Evolutionary conservation across 164 flowering plant genomes (phyloP), one percentile per base, ranked within the genome.

Genomic region (Liquidambar formosana): DNA sequence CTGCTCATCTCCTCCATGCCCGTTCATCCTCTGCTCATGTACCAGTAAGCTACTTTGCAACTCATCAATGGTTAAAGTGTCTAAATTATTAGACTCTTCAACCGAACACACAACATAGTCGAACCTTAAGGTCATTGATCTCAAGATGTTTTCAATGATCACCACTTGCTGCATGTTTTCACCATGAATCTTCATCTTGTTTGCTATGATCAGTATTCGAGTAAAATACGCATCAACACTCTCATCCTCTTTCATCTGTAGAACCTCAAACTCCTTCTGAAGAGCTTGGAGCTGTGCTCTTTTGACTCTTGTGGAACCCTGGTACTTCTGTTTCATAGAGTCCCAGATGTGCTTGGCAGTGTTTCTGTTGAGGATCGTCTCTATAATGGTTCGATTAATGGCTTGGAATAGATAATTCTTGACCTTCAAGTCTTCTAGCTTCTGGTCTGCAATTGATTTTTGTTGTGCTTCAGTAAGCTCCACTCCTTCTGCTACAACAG

Each of bases 361-460:
- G 1, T 19, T 21, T 22, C 44, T 66, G 1, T 25, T 12, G 0
- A 72, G 16, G 15, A 72, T 72, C 0, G 21, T 22, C 27, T 72
- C 75, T 0, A 72, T 0, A 2, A 66, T 61, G 4, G 21, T 15
- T 23, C 74, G 18, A 26, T 66, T 62, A 23, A 66, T 66, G 5
- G 71, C 68, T n/a, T 73, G 72, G n/a, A 63, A 68, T 0, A 73
- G 58, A 49, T 56, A 63, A 27, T 73, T 68, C 28, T 73, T 73
- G 0, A 44, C 65, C 41, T 57, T 68, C 43, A 54, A 10, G 13
- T 73, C 72, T 13, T 73, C 63, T 43, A 73, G 41, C 52, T 22
- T 28, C 8, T 9, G 15, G 1, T 59, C 75, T 9, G 48, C 65
- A 3, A 33, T 15, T 3, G 5, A 8, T 44, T 62, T 54, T 18